Percentiles rank a stretch among this genome's conserved stretches.
Evolutionary conservation across 2,329 filamentous ascomycete genomes (phyloP).

Genomic region (Colletotrichum sp.): DNA sequence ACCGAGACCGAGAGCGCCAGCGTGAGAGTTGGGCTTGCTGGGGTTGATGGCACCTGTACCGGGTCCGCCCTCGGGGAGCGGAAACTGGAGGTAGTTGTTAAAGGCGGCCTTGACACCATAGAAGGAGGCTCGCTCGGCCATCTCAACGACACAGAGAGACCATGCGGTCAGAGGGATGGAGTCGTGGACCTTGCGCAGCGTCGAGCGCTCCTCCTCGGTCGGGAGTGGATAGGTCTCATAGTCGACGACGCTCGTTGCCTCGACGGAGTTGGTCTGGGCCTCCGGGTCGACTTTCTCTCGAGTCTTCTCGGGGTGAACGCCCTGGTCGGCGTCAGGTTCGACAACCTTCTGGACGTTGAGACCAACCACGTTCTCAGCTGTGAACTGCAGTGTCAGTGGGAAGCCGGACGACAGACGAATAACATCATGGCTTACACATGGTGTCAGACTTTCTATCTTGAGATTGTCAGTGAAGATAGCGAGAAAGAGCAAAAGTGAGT

Average conservation of each 20-base stretch:
- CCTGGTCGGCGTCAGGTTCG: constrained; percentile 3
- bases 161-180: constrained; percentile 58
- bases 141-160: constrained; percentile 62
- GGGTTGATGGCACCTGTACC: constrained; percentile 47
- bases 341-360: constrained; percentile 8
- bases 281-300: neutral
- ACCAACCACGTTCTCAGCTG: constrained; percentile 13
- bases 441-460: neutral
- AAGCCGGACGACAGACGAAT: too few species aligned
- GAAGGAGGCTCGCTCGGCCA: constrained; percentile 66
- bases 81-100: constrained; percentile 66
- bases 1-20: constrained; percentile 65
- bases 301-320: neutral
- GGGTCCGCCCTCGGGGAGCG: constrained; percentile 56
- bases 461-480: neutral
- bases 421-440: neutral
- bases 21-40: constrained; percentile 43
- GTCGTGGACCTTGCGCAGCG: constrained; percentile 43
- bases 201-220: constrained; percentile 11
- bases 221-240: constrained; percentile 1
- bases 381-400: neutral
- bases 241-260: neutral
- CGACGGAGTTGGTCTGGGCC: neutral
- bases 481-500: neutral
- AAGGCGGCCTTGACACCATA: constrained; percentile 61